These are phyloP conservation scores for Friedmanniomyces simplex DNA, from an alignment of 495 filamentous ascomycete genomes.

Conservation along the genomic window DNA sequence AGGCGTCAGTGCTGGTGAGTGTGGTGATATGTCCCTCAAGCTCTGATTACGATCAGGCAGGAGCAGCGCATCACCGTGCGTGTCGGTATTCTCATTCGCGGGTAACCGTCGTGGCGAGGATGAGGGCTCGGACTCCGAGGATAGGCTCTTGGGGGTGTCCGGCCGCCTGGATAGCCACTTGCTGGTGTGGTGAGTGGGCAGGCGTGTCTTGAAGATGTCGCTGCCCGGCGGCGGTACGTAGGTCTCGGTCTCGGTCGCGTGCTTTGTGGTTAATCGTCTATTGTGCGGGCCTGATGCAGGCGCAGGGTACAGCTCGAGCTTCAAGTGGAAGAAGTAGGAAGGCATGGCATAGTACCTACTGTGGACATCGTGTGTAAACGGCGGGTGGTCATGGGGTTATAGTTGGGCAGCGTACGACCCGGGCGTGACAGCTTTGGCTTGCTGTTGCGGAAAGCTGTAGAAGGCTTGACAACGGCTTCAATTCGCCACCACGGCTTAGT, in stretches of 20 bases:
- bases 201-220: conserved; percentile 38
- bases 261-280: conserved; percentile 7
- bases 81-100: background rate
- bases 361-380: conserved; percentile 6
- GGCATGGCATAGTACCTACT: conserved; percentile 45
- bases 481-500: background rate
- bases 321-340: conserved; percentile 85
- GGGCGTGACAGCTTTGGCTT: background rate
- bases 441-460: background rate
- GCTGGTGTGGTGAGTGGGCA: conserved; percentile 33
- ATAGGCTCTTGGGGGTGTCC: conserved; percentile 7
- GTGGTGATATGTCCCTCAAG: conserved; percentile 2
- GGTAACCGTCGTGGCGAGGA: background rate
- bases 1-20: conserved; percentile 5
- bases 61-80: conserved; percentile 15
- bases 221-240: conserved; percentile 36
- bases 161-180: conserved; percentile 20
- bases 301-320: conserved; percentile 67
- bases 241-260: conserved; percentile 8
- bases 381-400: background rate
- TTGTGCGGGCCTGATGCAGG: conserved; percentile 22
- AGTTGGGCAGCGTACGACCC: background rate
- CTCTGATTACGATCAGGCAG: conserved; percentile 16
- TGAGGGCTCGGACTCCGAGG: conserved; percentile 8
- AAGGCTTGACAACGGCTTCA: no score